A percentile compares a stretch with the other conserved stretches of the same genome.
phyloP scores from a whole-genome alignment of 2,329 filamentous ascomycete species.

The Claviceps purpurea region DNA sequence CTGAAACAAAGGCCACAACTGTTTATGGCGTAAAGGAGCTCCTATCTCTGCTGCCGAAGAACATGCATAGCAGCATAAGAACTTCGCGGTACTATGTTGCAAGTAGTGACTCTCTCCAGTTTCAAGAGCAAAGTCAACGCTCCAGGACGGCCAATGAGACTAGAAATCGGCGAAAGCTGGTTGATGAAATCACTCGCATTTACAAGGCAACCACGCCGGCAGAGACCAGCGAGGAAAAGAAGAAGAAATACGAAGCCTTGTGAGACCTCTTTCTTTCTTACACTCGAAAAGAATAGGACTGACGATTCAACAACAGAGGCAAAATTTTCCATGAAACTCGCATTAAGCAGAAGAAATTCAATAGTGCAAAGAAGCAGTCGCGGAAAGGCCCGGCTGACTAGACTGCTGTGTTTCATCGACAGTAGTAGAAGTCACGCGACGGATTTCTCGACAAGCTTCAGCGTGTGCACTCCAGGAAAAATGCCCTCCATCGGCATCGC shows the following conservation, averaged over 20 bases:
- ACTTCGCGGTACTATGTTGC: slow-evolving; percentile 40
- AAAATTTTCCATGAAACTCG: slow-evolving; percentile 32
- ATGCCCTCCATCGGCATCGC: too few relatives aligned
- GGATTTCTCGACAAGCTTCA: neutral
- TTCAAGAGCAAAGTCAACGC: slow-evolving; percentile 42
- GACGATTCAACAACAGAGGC: slow-evolving; percentile 21
- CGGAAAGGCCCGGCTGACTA: slow-evolving; percentile 23
- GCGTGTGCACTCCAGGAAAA: too few relatives aligned
- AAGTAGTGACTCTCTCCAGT: slow-evolving; percentile 36
- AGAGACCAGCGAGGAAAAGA: slow-evolving; percentile 31
- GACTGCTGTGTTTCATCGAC: neutral
- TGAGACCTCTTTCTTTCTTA: slow-evolving; percentile 15
- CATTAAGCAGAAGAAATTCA: slow-evolving; percentile 33
- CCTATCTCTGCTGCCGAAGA: slow-evolving; percentile 28
- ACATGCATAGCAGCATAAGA: slow-evolving; percentile 34
- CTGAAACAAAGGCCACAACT: slow-evolving; percentile 46
- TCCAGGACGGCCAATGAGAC: slow-evolving; percentile 37
- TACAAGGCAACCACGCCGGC: slow-evolving; percentile 33
- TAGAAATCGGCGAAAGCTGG: slow-evolving; percentile 37
- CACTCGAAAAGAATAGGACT: neutral
- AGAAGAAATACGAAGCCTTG: slow-evolving; percentile 35
- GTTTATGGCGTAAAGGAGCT: slow-evolving; percentile 37
- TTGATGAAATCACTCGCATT: slow-evolving; percentile 33
- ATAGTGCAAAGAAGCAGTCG: slow-evolving; percentile 36
- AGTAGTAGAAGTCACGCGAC: neutral